Base-by-base conservation (phyloP, 2,329 filamentous ascomycete genomes). In the Hypoxylon sp. region DNA sequence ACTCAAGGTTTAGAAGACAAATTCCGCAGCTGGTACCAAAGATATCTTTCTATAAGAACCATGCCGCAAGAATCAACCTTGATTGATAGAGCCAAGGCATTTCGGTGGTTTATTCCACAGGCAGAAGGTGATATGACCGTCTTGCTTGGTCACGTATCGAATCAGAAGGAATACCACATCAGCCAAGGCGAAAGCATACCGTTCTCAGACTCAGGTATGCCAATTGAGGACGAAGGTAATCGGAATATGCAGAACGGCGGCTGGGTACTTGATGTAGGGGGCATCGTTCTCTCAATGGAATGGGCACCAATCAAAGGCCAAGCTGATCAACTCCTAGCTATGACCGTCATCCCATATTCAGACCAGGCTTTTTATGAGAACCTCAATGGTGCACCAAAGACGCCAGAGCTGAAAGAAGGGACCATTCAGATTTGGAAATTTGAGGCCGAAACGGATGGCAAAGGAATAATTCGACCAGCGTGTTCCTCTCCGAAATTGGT, bases 201-300 rank as follows among this genome's bases (percentile, higher is more conserved):
- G 11, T 73, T 78, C 42, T 74, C 73, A 8, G 72, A 73, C 14
- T 47, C 67, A 10, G 75, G 76, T 8, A 44, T 65, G 11, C 76
- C 74, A 1, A 68, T 75, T 8, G 65, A 65, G 37, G 58, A 74
- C 6, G 48, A 50, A 29, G 65, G 59, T 8, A 53, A 68, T n/a
- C 37, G 69, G 10, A 63, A 70, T 2, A 46, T 29, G n/a, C 59
- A 68, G 14, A 64, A 58, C 19, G 72, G 73, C 72, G 86, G 85
- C 3, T 88, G 85, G 85, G 78, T 88, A 70, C 73, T 90, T 13
- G 84, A 90, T 64, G 80, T 83, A 0, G 86, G 85, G 10, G 87
- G 87, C 54, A 81, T 88, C 13, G 82, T 87, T 3, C 76, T 85
- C 3, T 80, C 82, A 26, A 83, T 89, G 76, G 83, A 82, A 51